phyloP scores from a whole-genome alignment of 768 basidiomycete species.

The Amanita fuliginea region DNA sequence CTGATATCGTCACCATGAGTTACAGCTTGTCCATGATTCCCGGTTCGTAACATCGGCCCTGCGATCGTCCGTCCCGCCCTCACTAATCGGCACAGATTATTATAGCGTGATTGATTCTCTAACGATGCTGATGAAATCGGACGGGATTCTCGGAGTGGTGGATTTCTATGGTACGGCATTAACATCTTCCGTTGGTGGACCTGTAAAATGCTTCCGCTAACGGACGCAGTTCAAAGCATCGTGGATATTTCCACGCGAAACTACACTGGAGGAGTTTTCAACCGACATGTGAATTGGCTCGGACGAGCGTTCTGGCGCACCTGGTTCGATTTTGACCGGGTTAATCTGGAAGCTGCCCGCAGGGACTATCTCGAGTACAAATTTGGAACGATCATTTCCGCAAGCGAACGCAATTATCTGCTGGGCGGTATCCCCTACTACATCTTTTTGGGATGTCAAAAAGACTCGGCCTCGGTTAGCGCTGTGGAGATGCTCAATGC shows the following conservation, averaged over 20 bases:
- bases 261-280: neutral
- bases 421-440: neutral
- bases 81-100: conserved; percentile 43
- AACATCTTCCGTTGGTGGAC: neutral
- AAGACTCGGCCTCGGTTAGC: neutral
- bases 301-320: conserved; percentile 75
- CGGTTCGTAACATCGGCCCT: neutral
- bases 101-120: conserved; percentile 29
- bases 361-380: conserved; percentile 70
- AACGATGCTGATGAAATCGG: neutral
- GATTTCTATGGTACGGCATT: conserved; percentile 49
- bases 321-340: conserved; percentile 51
- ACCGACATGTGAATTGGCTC: conserved; percentile 30
- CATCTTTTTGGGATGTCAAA: neutral
- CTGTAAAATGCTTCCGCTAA: neutral
- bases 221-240: neutral
- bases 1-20: conserved; percentile 43
- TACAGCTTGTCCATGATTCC: conserved; percentile 48
- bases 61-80: neutral
- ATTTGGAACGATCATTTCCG: conserved; percentile 50
- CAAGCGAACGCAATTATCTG: neutral
- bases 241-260: neutral
- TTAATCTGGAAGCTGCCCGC: conserved; percentile 43
- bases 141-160: conserved; percentile 52
- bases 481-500: neutral